Percentiles rank a stretch among this genome's conserved stretches.
These are phyloP conservation scores for Cronartium ribicola DNA, from an alignment of 1,284 basidiomycete genomes.

Conservation along the genomic window DNA sequence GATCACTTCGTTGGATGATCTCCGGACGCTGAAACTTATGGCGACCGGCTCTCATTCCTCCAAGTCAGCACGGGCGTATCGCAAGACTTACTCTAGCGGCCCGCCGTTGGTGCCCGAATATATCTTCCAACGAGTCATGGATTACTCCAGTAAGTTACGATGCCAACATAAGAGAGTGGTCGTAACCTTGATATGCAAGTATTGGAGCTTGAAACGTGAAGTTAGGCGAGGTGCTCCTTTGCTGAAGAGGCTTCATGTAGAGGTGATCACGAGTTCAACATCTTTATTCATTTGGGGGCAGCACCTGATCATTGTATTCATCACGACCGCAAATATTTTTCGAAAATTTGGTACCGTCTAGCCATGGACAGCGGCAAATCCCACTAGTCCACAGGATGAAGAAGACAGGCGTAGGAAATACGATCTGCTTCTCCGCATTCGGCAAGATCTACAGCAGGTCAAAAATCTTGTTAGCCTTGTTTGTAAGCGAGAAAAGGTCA, in stretches of 20 bases:
- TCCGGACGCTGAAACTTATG: constrained; percentile 20
- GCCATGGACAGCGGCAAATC: constrained; percentile 84
- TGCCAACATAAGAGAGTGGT: constrained; percentile 75
- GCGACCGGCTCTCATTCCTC: constrained; percentile 46
- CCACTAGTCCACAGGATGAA: constrained; percentile 65
- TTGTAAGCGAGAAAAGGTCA: constrained; percentile 76
- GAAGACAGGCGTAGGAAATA: constrained; percentile 80
- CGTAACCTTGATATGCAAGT: constrained; percentile 73
- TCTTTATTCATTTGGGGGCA: background rate
- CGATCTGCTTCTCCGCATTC: constrained; percentile 70
- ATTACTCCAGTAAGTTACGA: constrained; percentile 69
- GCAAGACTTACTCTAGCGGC: constrained; percentile 57
- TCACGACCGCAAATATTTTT: background rate
- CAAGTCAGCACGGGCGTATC: constrained; percentile 58
- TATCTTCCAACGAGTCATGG: constrained; percentile 64
- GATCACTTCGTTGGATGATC: constrained; percentile 32
- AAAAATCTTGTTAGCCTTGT: constrained; percentile 67
- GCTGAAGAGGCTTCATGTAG: constrained; percentile 86
- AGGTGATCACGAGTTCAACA: constrained; percentile 54
- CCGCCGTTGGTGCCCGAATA: constrained; percentile 58
- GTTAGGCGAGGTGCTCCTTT: constrained; percentile 86
- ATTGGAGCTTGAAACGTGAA: constrained; percentile 96
- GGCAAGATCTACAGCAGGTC: constrained; percentile 72
- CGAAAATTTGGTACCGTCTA: constrained; percentile 43
- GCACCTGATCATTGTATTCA: background rate